Conservation (phyloP, 1,139 yeast species). For the Debaryomyces psychrophilus region DNA sequence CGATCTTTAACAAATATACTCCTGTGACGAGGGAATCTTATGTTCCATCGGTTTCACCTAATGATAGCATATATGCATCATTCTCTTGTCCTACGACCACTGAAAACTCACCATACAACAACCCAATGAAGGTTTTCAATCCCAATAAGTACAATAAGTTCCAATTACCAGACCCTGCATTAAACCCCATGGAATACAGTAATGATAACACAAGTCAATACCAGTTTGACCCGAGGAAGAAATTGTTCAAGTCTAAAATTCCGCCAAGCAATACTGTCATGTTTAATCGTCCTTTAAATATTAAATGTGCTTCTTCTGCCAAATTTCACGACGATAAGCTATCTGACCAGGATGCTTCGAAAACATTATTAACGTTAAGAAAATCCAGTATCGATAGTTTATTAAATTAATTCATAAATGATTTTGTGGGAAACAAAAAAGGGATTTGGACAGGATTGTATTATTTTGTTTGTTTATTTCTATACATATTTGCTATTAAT, state of each 20-base stretch:
- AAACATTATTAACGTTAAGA: slow-evolving; percentile 45
- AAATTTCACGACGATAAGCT: slow-evolving; percentile 15
- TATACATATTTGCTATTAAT: slow-evolving; percentile 12
- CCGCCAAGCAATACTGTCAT: slow-evolving; percentile 26
- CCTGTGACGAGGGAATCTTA: slow-evolving; percentile 4
- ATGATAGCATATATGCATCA: slow-evolving; percentile 15
- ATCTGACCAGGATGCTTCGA: slow-evolving; percentile 42
- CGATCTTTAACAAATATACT: slow-evolving; percentile 31
- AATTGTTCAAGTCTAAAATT: slow-evolving; percentile 28
- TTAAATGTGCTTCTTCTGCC: slow-evolving; percentile 6
- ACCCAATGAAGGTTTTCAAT: slow-evolving; percentile 3
- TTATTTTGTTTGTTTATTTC: slow-evolving; percentile 11
- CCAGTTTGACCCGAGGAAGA: slow-evolving; percentile 20
- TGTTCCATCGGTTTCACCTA: slow-evolving; percentile 2
- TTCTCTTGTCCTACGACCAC: slow-evolving; percentile 12
- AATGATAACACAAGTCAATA: slow-evolving; percentile 20
- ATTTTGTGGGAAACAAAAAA: too few relatives aligned
- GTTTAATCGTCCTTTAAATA: slow-evolving; percentile 14
- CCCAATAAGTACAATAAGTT: slow-evolving; percentile 21
- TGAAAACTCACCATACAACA: slow-evolving; percentile 15
- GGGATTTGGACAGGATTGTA: slow-evolving; percentile 15
- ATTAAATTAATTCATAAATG: slow-evolving; percentile 31
- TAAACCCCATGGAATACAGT: slow-evolving; percentile 15
- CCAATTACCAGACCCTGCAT: slow-evolving; percentile 47
- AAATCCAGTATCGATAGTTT: slow-evolving; percentile 48